These are phyloP conservation scores for Lagerstroemia speciosa DNA, from an alignment of 345 rosid species.

Conservation along the genomic window DNA sequence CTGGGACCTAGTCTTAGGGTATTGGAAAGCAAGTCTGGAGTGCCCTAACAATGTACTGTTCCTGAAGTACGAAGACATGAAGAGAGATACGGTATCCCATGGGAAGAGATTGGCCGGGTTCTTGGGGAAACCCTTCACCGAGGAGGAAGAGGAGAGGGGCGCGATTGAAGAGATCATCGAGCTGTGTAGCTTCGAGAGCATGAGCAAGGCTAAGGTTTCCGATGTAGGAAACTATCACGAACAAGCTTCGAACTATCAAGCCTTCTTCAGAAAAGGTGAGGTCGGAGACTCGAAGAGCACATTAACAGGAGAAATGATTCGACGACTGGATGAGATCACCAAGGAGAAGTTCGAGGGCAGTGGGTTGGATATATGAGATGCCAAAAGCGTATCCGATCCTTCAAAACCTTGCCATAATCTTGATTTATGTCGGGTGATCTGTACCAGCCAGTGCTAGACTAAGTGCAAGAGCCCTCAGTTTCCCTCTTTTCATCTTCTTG, in stretches of 20 bases:
- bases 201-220: not conserved
- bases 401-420: no score
- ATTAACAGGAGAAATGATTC: not conserved
- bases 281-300: constrained; percentile 5
- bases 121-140: not conserved
- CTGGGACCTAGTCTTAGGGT: not conserved
- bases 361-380: not conserved
- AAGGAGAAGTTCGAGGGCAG: not conserved
- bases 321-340: not conserved
- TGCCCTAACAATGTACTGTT: not conserved
- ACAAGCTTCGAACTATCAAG: not conserved
- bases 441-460: no score
- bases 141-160: not conserved
- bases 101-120: not conserved
- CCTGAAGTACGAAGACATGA: not conserved
- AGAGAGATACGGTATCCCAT: not conserved
- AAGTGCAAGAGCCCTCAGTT: no score
- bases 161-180: not conserved
- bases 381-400: no score
- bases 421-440: no score
- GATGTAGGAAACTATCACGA: not conserved
- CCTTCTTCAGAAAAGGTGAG: not conserved
- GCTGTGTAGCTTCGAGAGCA: not conserved
- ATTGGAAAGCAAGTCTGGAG: not conserved
- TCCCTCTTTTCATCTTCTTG: no score